A percentile compares a stretch with the other conserved stretches of the same genome.
Evolutionary conservation across 1,139 yeast genomes (phyloP).

Genomic region (Geotrichum aggregatum): DNA sequence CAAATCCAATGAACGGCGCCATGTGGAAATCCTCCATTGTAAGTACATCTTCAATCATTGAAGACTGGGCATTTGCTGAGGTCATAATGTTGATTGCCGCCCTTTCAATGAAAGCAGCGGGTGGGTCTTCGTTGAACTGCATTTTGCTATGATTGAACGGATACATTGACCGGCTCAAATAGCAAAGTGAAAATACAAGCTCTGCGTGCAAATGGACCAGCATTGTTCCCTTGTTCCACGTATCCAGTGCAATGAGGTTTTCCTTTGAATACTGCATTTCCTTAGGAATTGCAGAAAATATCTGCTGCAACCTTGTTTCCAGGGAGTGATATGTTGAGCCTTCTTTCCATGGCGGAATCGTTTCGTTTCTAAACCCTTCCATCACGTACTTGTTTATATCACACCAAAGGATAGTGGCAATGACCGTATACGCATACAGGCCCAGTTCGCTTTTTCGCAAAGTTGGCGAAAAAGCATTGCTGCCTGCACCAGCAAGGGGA

Average conservation of each 20-base stretch:
- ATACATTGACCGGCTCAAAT: constrained; percentile 29
- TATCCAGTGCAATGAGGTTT: constrained; percentile 27
- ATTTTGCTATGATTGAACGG: constrained; percentile 24
- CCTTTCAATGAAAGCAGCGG: constrained; percentile 32
- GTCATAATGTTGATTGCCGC: constrained; percentile 34
- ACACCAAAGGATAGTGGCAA: constrained; percentile 37
- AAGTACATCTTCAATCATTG: constrained; percentile 34
- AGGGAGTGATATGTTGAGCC: constrained; percentile 24
- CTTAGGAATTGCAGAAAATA: constrained; percentile 25
- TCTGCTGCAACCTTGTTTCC: constrained; percentile 19
- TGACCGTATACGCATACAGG: constrained; percentile 35
- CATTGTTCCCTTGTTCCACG: constrained; percentile 27
- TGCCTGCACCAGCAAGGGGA: neutral
- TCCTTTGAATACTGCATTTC: constrained; percentile 28
- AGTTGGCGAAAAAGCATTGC: constrained; percentile 8
- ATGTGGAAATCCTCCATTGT: constrained; percentile 36
- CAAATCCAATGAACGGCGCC: constrained; percentile 40
- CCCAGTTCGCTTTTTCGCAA: constrained; percentile 19
- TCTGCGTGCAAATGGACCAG: constrained; percentile 32
- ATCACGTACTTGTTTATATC: constrained; percentile 33
- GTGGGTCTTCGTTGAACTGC: constrained; percentile 27
- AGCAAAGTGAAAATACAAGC: constrained; percentile 28
- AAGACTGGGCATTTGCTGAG: constrained; percentile 37
- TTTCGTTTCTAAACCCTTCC: constrained; percentile 23
- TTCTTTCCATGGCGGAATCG: constrained; percentile 29